phyloP scores from a whole-genome alignment of 805 yeast genomes.

The Hemisphaericaspora nanyangensis region DNA sequence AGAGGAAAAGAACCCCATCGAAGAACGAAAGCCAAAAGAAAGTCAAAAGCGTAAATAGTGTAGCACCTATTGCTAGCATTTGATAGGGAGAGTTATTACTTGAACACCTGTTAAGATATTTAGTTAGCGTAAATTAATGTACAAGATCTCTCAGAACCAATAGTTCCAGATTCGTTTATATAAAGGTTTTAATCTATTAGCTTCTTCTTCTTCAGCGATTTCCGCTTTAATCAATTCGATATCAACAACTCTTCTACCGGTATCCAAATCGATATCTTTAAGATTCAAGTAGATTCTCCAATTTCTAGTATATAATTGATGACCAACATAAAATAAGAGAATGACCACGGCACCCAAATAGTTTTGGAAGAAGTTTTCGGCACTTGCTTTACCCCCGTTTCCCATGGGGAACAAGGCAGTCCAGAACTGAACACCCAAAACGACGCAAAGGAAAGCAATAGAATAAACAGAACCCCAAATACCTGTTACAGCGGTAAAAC shows the following conservation, averaged over 20 bases:
- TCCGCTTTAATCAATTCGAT: slow-evolving; percentile 30
- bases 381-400: slow-evolving; percentile 24
- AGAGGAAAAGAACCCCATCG: neutral
- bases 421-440: slow-evolving; percentile 35
- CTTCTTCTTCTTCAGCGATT: slow-evolving; percentile 30
- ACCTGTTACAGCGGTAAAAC: slow-evolving; percentile 33
- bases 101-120: too few species aligned
- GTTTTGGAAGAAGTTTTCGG: slow-evolving; percentile 32
- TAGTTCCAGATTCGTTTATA: slow-evolving; percentile 18
- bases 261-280: slow-evolving; percentile 32
- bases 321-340: slow-evolving; percentile 32
- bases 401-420: slow-evolving; percentile 38
- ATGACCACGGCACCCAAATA: slow-evolving; percentile 33
- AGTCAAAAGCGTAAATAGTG: neutral
- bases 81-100: neutral
- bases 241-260: slow-evolving; percentile 32
- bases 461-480: slow-evolving; percentile 34
- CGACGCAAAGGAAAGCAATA: slow-evolving; percentile 26
- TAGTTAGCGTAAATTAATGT: too few species aligned
- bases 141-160: slow-evolving; percentile 8
- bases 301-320: slow-evolving; percentile 32
- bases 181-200: slow-evolving; percentile 21
- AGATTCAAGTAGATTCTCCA: slow-evolving; percentile 30
- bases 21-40: neutral
- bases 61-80: neutral